phyloP scores from a whole-genome alignment of 441 rosid species.

The Aleurites moluccanus region DNA sequence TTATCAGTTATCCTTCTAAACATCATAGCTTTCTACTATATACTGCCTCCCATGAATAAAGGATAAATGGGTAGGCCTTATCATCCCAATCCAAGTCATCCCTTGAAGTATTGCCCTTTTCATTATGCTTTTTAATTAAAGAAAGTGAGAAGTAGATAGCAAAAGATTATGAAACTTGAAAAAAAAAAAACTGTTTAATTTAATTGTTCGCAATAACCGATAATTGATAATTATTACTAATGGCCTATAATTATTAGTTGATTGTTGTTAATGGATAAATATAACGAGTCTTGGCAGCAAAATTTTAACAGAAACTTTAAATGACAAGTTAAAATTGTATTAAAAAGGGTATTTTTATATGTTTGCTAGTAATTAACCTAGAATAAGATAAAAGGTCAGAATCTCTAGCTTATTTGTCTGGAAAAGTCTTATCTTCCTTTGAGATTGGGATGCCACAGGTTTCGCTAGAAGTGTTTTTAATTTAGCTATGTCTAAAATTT shows the following conservation, averaged over 20 bases:
- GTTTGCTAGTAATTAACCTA: too few relatives aligned
- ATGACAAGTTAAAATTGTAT: too few relatives aligned
- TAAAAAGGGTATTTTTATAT: background rate
- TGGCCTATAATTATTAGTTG: too few relatives aligned
- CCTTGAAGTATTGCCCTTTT: background rate
- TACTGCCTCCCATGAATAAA: background rate
- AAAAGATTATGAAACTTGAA: background rate
- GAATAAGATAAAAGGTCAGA: background rate
- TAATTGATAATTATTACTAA: too few relatives aligned
- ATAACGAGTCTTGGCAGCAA: too few relatives aligned
- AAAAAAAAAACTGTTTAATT: too few relatives aligned
- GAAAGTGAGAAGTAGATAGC: background rate
- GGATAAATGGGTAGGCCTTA: slow-evolving; percentile 19
- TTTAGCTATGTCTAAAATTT: slow-evolving; percentile 11
- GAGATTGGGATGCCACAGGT: slow-evolving; percentile 31
- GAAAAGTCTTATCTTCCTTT: slow-evolving; percentile 9
- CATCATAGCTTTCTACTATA: background rate
- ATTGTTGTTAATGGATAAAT: too few relatives aligned
- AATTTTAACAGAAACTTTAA: too few relatives aligned
- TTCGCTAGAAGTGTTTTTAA: background rate
- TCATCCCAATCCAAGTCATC: background rate
- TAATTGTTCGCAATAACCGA: too few relatives aligned
- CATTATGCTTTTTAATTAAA: background rate
- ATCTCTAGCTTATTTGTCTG: too few relatives aligned
- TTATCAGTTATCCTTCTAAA: slow-evolving; percentile 8